Conservation (phyloP, 2,329 filamentous ascomycete genomes). For the Penicillium corylophilum region DNA sequence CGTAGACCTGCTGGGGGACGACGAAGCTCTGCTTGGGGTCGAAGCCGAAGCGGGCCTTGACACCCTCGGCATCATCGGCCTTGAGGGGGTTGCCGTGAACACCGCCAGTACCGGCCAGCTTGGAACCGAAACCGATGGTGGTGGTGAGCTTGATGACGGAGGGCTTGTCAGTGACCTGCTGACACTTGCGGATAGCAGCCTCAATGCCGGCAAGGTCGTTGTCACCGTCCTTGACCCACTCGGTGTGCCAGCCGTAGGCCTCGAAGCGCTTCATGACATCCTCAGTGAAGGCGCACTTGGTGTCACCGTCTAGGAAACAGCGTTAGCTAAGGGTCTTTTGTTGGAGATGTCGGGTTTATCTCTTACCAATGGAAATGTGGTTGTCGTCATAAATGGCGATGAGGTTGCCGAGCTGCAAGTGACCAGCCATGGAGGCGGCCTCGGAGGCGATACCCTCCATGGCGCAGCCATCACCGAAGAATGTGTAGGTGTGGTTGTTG, state of each 20-base stretch:
- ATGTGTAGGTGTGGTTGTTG: slow-evolving; percentile 95
- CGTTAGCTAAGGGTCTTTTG: slow-evolving; percentile 5
- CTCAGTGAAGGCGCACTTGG: slow-evolving; percentile 94
- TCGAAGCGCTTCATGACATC: slow-evolving; percentile 94
- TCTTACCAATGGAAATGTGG: slow-evolving; percentile 78
- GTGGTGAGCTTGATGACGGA: slow-evolving; percentile 95
- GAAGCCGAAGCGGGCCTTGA: slow-evolving; percentile 96
- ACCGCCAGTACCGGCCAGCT: slow-evolving; percentile 87
- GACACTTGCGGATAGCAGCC: slow-evolving; percentile 78
- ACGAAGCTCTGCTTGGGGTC: slow-evolving; percentile 90
- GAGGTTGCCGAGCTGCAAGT: slow-evolving; percentile 96
- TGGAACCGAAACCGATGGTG: slow-evolving; percentile 94
- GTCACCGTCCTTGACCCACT: slow-evolving; percentile 84
- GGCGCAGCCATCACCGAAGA: slow-evolving; percentile 97
- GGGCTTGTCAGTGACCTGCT: slow-evolving; percentile 92
- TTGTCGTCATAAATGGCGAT: slow-evolving; percentile 98
- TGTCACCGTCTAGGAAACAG: slow-evolving; percentile 72
- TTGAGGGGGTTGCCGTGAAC: slow-evolving; percentile 97
- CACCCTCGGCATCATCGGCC: slow-evolving; percentile 85
- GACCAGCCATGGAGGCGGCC: slow-evolving; percentile 87
- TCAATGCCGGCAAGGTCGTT: slow-evolving; percentile 83
- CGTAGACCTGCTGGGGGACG: slow-evolving; percentile 93
- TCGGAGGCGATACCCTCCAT: slow-evolving; percentile 97
- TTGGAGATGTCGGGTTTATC: slow-evolving; percentile 20
- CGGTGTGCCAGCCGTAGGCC: slow-evolving; percentile 92